Conservation (phyloP, 2,329 filamentous ascomycete species). For the Gliomastix tumulicola region DNA sequence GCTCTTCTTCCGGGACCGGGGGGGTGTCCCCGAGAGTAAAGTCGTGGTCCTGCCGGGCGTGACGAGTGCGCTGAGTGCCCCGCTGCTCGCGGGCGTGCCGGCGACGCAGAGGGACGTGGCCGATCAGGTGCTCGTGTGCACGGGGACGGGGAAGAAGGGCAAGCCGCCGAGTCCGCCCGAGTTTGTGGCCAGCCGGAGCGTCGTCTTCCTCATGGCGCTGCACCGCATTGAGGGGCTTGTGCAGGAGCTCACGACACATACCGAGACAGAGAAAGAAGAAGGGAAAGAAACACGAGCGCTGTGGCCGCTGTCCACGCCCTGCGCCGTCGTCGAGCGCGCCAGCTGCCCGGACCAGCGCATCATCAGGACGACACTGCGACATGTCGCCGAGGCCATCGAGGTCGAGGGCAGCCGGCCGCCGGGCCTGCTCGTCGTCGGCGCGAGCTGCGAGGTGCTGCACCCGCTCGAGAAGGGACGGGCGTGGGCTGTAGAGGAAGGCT, state of each 20-base stretch:
- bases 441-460: constrained; percentile 73
- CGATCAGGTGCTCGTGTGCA: constrained; percentile 94
- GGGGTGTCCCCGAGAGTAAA: constrained; percentile 46
- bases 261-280: constrained; percentile 21
- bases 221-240: constrained; percentile 76
- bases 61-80: constrained; percentile 79
- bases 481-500: constrained; percentile 87
- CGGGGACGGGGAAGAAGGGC: constrained; percentile 88
- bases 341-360: constrained; percentile 93
- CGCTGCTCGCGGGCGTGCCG: constrained; percentile 82
- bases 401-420: constrained; percentile 85
- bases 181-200: constrained; percentile 69
- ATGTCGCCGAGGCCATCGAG: constrained; percentile 77
- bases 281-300: constrained; percentile 22
- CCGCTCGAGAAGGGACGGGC: constrained; percentile 48
- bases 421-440: constrained; percentile 78
- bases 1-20: constrained; percentile 68
- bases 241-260: constrained; percentile 53
- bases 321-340: constrained; percentile 87
- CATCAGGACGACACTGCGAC: constrained; percentile 75
- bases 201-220: constrained; percentile 92
- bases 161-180: constrained; percentile 74
- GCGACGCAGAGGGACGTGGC: constrained; percentile 83
- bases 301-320: constrained; percentile 77
- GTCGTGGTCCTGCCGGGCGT: constrained; percentile 78